These are phyloP conservation scores for Clarireedia monteithiana DNA, from an alignment of 2,329 filamentous ascomycete species.

Conservation along the genomic window DNA sequence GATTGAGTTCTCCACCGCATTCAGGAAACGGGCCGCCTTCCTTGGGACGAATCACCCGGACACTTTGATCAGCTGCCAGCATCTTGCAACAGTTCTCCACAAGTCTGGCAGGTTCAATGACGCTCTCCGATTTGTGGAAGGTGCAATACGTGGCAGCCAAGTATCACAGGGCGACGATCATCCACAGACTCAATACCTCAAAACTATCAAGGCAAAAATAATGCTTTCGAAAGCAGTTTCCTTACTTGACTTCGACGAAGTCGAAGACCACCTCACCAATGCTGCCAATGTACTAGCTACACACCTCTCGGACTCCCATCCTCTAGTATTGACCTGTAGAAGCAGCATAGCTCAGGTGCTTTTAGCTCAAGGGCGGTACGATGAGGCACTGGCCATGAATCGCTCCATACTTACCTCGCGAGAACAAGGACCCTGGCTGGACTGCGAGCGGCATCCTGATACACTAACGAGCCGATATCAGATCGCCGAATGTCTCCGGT, in stretches of 20 bases:
- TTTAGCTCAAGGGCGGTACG: conserved; percentile 20
- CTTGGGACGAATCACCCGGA: conserved; percentile 18
- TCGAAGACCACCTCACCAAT: conserved; percentile 15
- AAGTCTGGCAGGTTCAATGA: conserved; percentile 18
- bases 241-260: conserved; percentile 16
- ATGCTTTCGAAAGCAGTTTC: conserved; percentile 17
- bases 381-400: conserved; percentile 19
- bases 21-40: conserved; percentile 14
- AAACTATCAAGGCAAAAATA: conserved; percentile 18
- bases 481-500: conserved; percentile 17
- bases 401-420: conserved; percentile 12
- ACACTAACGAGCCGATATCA: conserved; percentile 23
- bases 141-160: conserved; percentile 19
- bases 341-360: conserved; percentile 20
- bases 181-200: conserved; percentile 21
- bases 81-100: conserved; percentile 17
- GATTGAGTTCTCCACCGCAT: conserved; percentile 16
- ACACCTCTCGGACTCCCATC: conserved; percentile 17
- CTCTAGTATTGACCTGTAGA: conserved; percentile 16
- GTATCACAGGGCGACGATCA: conserved; percentile 17
- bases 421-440: conserved; percentile 20
- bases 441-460: conserved; percentile 20
- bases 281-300: conserved; percentile 15
- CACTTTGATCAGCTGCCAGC: conserved; percentile 19
- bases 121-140: conserved; percentile 15